A percentile compares a stretch with the other conserved stretches of the same genome.
Evolutionary conservation across 805 yeast genomes (phyloP).

Genomic region (Metschnikowia peoriensis): DNA sequence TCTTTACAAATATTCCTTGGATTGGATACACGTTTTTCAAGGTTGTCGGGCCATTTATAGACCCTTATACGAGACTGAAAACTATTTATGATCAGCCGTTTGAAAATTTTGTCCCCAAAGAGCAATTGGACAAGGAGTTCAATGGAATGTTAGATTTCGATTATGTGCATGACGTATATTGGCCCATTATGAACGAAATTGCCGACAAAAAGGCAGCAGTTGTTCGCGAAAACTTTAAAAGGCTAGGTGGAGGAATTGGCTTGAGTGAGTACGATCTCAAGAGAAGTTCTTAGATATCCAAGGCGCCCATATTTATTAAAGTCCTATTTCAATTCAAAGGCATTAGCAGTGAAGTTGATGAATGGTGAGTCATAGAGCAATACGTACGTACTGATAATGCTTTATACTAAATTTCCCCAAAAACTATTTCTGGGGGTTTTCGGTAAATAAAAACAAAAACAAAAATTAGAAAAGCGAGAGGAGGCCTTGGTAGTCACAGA

Average conservation of each 20-base stretch:
- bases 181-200: conserved; percentile 49
- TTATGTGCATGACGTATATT: conserved; percentile 51
- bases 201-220: conserved; percentile 36
- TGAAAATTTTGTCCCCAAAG: conserved; percentile 50
- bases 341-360: neutral
- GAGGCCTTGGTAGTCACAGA: too few relatives aligned
- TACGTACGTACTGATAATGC: neutral
- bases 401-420: too few relatives aligned
- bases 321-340: neutral
- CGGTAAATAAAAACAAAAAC: neutral
- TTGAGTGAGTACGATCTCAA: conserved; percentile 55
- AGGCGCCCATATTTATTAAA: neutral
- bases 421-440: too few relatives aligned
- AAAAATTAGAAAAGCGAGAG: neutral
- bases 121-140: conserved; percentile 51
- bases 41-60: conserved; percentile 40
- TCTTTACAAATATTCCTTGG: conserved; percentile 22
- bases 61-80: conserved; percentile 57
- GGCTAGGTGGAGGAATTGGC: conserved; percentile 50
- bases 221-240: conserved; percentile 37
- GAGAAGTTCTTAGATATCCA: neutral
- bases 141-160: conserved; percentile 50
- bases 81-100: conserved; percentile 58
- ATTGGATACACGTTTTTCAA: conserved; percentile 22
- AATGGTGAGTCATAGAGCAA: neutral